phyloP scores from a whole-genome alignment of 2,329 filamentous ascomycete species.

The Hyphodiscus sp. region DNA sequence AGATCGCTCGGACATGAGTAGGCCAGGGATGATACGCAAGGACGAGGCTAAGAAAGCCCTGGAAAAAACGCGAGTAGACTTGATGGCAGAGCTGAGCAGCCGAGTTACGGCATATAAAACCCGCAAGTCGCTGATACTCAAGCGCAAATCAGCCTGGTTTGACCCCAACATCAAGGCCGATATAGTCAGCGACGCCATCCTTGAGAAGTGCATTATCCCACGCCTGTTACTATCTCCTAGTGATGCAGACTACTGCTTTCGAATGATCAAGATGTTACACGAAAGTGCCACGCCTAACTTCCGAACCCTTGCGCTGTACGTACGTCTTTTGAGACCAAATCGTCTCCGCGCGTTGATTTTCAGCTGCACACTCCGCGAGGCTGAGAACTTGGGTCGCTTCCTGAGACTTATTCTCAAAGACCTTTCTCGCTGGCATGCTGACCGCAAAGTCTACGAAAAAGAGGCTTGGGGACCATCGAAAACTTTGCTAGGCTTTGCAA shows the following conservation, averaged over 20 bases:
- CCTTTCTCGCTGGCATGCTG: slow-evolving; percentile 76
- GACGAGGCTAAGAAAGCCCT: slow-evolving; percentile 65
- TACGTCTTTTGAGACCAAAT: slow-evolving; percentile 78
- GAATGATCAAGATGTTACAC: slow-evolving; percentile 82
- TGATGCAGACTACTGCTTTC: slow-evolving; percentile 84
- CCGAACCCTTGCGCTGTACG: slow-evolving; percentile 75
- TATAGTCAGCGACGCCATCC: slow-evolving; percentile 64
- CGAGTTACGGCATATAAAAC: slow-evolving; percentile 62
- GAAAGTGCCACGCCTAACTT: slow-evolving; percentile 79
- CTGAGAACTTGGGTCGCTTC: slow-evolving; percentile 89
- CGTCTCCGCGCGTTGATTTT: slow-evolving; percentile 78
- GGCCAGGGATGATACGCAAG: slow-evolving; percentile 58
- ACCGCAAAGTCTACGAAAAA: slow-evolving; percentile 70
- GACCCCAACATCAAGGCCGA: slow-evolving; percentile 56
- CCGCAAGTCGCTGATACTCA: slow-evolving; percentile 62
- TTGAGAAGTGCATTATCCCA: slow-evolving; percentile 91
- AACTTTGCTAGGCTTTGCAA: slow-evolving; percentile 72
- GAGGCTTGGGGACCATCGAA: slow-evolving; percentile 65
- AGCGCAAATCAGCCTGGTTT: slow-evolving; percentile 78
- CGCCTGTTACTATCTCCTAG: slow-evolving; percentile 75
- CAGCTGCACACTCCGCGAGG: slow-evolving; percentile 81
- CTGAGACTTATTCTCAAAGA: slow-evolving; percentile 76
- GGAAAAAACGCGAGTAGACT: slow-evolving; percentile 59
- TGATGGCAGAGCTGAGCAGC: slow-evolving; percentile 66
- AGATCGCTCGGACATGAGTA: slow-evolving; percentile 67